A percentile compares a stretch with the other conserved stretches of the same genome.
These are phyloP conservation scores for Candida fluviatilis DNA, from an alignment of 805 yeast species.

Conservation along the genomic window DNA sequence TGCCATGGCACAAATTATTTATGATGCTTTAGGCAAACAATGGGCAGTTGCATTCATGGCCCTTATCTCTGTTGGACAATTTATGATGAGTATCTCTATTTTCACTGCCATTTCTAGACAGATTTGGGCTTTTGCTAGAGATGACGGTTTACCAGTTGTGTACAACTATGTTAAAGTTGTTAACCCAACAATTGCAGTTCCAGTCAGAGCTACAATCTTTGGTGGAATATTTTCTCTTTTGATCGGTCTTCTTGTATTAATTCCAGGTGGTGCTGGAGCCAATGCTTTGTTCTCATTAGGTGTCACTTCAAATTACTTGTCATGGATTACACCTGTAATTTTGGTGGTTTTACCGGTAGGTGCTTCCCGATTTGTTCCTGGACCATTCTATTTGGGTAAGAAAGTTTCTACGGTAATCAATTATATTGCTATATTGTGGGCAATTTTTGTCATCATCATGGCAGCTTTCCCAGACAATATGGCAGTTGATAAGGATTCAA, in stretches of 20 bases:
- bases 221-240: conserved; percentile 45
- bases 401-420: conserved; percentile 41
- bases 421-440: conserved; percentile 44
- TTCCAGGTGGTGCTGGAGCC: conserved; percentile 48
- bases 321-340: conserved; percentile 60
- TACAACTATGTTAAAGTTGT: conserved; percentile 50
- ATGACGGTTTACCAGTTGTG: conserved; percentile 66
- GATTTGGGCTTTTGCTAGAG: conserved; percentile 74
- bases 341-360: conserved; percentile 49
- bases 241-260: conserved; percentile 55
- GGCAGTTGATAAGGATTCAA: conserved; percentile 39
- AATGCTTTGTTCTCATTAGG: conserved; percentile 62
- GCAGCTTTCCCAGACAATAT: conserved; percentile 57
- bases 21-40: conserved; percentile 56
- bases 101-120: conserved; percentile 66
- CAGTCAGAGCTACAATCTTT: conserved; percentile 58
- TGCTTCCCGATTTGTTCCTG: conserved; percentile 52
- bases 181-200: conserved; percentile 51
- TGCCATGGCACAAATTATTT: conserved; percentile 62
- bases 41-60: conserved; percentile 66
- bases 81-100: conserved; percentile 63
- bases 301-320: conserved; percentile 58
- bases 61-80: conserved; percentile 55
- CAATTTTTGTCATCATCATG: conserved; percentile 49
- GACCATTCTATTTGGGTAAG: conserved; percentile 62